Evolutionary conservation across 768 basidiomycete genomes (phyloP).

Genomic region (Coprinopsis sp.): DNA sequence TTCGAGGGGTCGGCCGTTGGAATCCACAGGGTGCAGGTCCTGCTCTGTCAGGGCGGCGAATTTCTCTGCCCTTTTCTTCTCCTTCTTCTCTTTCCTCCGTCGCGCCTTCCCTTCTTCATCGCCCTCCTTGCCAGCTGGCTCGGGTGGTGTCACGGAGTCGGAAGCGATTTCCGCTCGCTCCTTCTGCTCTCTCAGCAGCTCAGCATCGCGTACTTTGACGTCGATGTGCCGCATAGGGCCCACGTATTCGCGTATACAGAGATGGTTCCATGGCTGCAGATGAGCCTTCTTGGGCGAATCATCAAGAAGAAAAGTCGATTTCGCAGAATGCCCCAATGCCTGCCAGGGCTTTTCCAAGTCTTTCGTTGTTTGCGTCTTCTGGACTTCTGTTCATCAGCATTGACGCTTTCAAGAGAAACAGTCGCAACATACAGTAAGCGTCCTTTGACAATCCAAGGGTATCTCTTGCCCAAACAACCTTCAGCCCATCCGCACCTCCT

Average conservation of each 20-base stretch:
- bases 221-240: slow-evolving; percentile 34
- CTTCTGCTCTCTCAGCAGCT: slow-evolving; percentile 6
- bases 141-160: no score
- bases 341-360: slow-evolving; percentile 69
- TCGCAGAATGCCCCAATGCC: slow-evolving; percentile 38
- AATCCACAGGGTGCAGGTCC: slow-evolving; percentile 9
- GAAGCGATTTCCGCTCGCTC: neutral
- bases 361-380: slow-evolving; percentile 61
- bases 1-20: slow-evolving; percentile 2
- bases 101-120: slow-evolving; percentile 14
- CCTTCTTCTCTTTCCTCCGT: slow-evolving; percentile 2
- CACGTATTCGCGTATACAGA: slow-evolving; percentile 70
- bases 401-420: neutral
- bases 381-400: slow-evolving; percentile 23
- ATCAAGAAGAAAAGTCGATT: slow-evolving; percentile 46
- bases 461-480: slow-evolving; percentile 77
- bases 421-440: slow-evolving; percentile 58
- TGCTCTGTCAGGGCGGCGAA: slow-evolving; percentile 1
- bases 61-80: slow-evolving; percentile 14
- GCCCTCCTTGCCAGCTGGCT: slow-evolving; percentile 1
- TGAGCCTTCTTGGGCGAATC: slow-evolving; percentile 53
- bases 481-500: slow-evolving; percentile 42
- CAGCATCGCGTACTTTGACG: slow-evolving; percentile 18
- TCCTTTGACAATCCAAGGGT: slow-evolving; percentile 58
- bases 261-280: slow-evolving; percentile 78